phyloP scores from a whole-genome alignment of 768 basidiomycete species.

The Botryobasidium botryosum region DNA sequence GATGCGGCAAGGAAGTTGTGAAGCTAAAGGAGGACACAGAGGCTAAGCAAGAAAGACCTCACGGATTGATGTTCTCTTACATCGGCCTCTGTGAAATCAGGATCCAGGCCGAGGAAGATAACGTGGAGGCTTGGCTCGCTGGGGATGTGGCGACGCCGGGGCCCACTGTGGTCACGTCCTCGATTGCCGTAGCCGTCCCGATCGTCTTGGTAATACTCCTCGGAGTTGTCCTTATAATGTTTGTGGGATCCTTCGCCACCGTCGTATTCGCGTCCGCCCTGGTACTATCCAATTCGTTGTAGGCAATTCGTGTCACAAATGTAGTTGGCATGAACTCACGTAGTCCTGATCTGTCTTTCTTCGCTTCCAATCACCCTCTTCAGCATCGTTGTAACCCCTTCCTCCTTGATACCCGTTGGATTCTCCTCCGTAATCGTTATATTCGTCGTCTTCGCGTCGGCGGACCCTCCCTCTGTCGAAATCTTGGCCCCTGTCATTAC shows the following conservation, averaged over 20 bases:
- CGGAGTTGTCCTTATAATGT: conserved; percentile 12
- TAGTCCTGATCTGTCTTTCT: conserved; percentile 48
- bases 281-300: no score
- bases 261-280: no score
- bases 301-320: conserved; percentile 6
- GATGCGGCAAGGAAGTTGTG: conserved; percentile 58
- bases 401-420: conserved; percentile 25
- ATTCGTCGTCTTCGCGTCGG: conserved; percentile 27
- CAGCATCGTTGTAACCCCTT: conserved; percentile 50
- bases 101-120: conserved; percentile 87
- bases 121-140: conserved; percentile 85
- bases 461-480: no score
- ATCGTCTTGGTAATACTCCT: conserved; percentile 31
- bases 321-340: neutral
- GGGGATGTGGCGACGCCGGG: conserved; percentile 41
- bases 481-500: conserved; percentile 26
- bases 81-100: conserved; percentile 84
- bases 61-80: conserved; percentile 32
- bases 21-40: conserved; percentile 46
- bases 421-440: conserved; percentile 20
- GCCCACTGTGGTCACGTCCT: conserved; percentile 1
- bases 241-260: conserved; percentile 15
- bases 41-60: no score
- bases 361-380: conserved; percentile 48
- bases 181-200: conserved; percentile 17